Conservation (phyloP, 2,329 filamentous ascomycete genomes). For the Aureobasidium musti region DNA sequence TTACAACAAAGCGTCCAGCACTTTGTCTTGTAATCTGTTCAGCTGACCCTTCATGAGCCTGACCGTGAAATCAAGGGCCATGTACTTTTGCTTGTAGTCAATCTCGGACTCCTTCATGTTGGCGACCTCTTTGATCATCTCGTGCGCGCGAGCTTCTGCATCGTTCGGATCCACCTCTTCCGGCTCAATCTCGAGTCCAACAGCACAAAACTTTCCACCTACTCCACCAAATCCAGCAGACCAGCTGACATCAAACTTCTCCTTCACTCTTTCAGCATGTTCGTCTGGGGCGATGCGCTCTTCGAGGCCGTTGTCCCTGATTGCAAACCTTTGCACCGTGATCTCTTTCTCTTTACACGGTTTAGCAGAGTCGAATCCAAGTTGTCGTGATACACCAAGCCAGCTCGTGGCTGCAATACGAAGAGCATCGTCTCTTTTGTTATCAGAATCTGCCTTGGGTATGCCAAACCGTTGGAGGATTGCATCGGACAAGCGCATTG, state of each 20-base stretch:
- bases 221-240: slow-evolving; percentile 46
- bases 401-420: slow-evolving; percentile 48
- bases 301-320: slow-evolving; percentile 35
- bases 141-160: slow-evolving; percentile 32
- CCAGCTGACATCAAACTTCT: slow-evolving; percentile 51
- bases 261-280: slow-evolving; percentile 42
- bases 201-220: slow-evolving; percentile 48
- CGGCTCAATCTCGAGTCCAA: slow-evolving; percentile 40
- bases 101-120: slow-evolving; percentile 22
- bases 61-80: slow-evolving; percentile 39
- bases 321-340: slow-evolving; percentile 45
- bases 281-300: slow-evolving; percentile 39
- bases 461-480: slow-evolving; percentile 46
- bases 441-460: slow-evolving; percentile 40
- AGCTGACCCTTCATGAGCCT: slow-evolving; percentile 40
- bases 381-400: slow-evolving; percentile 42
- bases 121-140: slow-evolving; percentile 34
- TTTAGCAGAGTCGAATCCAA: slow-evolving; percentile 43
- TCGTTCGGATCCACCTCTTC: slow-evolving; percentile 28
- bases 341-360: slow-evolving; percentile 43
- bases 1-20: slow-evolving; percentile 35
- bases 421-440: slow-evolving; percentile 42
- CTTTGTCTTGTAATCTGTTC: slow-evolving; percentile 37
- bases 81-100: slow-evolving; percentile 40
- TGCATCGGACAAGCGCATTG: slow-evolving; percentile 49